Evolutionary conservation across 208 protist genomes (phyloP), one percentile per base, ranked within the genome.

Genomic region (Acanthamoeba culbertsoni): DNA sequence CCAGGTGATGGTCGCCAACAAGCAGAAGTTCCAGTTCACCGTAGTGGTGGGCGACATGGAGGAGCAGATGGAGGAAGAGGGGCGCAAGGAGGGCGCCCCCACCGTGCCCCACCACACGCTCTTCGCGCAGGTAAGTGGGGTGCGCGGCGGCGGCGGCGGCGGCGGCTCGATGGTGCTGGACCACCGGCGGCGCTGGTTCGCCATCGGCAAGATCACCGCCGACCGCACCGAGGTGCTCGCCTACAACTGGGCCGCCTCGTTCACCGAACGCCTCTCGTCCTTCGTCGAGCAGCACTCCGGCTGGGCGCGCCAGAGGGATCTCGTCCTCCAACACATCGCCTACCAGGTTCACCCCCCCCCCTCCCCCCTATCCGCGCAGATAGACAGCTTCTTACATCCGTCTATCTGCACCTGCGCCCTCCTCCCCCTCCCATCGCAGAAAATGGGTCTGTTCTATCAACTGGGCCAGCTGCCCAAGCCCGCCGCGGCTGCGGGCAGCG

Each of bases 231-330:
- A 90, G 45, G 35, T 90, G 33, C 82, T 90, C 26, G 33, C 82
- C 82, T 90, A 90, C 31, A 90, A 90, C 82, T 90, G 82, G 82
- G 82, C 82, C 35, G 33, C 82, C 18, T 65, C 82, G 35, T 65
- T 90, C 40, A 90, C 82, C 43, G 82, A 90, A 28, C 48, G 82
- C 18, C 53, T 90, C 8, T 59, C 48, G 35, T 90, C 82, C 33
- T 90, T 90, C 51, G 48, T 90, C 33, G 82, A 90, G 53, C 48
- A 65, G 37, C 43, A 90, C 43, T 45, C 53, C 82, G 57, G 82
- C 18, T 90, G 82, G 82, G 57, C 82, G 1, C 48, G 57, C 23
- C 82, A 90, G 51, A 28, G 82, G 26, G 48, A 90, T 28, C 40
- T 33, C 14, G 26, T 90, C 40, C 82, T 90, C 12, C 68, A 79